Percentiles rank a stretch among this genome's conserved stretches.
Conservation (phyloP, 2,329 filamentous ascomycete genomes). For the Colletotrichum costaricense region DNA sequence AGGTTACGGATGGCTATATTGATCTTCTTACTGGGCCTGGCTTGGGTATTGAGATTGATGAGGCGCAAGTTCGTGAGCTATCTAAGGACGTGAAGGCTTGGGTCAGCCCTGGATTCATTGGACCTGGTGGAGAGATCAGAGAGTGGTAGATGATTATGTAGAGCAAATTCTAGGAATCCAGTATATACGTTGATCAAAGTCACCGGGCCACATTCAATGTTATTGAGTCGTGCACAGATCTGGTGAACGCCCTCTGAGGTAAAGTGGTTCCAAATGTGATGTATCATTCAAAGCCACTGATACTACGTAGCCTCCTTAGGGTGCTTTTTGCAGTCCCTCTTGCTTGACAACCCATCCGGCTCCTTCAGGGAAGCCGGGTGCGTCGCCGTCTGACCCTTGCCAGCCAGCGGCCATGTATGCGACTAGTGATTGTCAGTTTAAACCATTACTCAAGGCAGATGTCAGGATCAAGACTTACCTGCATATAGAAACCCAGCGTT, state of each 20-base stretch:
- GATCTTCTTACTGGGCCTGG: slow-evolving; percentile 69
- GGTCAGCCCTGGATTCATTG: slow-evolving; percentile 74
- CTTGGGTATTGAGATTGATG: slow-evolving; percentile 77
- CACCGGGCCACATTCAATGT: no score
- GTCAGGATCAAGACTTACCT: slow-evolving; percentile 29
- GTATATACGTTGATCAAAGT: no score
- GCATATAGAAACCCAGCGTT: slow-evolving; percentile 51
- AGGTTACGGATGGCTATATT: slow-evolving; percentile 75
- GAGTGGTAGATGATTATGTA: slow-evolving; percentile 62
- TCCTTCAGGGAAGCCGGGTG: slow-evolving; percentile 50
- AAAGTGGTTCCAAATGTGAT: no score
- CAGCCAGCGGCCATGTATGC: slow-evolving; percentile 46
- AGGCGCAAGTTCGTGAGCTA: slow-evolving; percentile 72
- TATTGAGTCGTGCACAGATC: no score
- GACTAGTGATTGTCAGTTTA: slow-evolving; percentile 38
- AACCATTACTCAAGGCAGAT: accelerated
- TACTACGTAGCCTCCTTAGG: background rate
- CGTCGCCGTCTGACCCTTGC: slow-evolving; percentile 38
- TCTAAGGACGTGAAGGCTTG: slow-evolving; percentile 71
- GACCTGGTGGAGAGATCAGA: slow-evolving; percentile 72
- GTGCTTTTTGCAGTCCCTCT: slow-evolving; percentile 47
- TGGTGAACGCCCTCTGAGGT: no score
- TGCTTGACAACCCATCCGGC: slow-evolving; percentile 48
- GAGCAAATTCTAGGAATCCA: no score
- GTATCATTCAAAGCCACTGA: background rate